Evolutionary conservation across 768 basidiomycete species (phyloP).

Genomic region (Russula sp.): DNA sequence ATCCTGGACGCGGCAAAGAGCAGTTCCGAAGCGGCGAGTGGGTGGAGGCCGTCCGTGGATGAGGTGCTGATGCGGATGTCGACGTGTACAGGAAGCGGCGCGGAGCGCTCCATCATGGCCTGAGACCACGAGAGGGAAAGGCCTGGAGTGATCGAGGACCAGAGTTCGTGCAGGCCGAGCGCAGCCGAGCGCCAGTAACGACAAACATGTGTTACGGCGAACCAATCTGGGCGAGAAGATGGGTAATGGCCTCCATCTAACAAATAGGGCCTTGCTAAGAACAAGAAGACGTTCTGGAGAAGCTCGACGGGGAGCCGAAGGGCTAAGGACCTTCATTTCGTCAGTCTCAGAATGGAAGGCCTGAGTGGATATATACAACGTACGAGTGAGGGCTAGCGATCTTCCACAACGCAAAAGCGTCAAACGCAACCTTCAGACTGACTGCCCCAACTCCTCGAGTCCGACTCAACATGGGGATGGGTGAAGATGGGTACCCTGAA

Average conservation of each 20-base stretch:
- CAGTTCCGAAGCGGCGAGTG: constrained; percentile 17
- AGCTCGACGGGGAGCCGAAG: constrained; percentile 9
- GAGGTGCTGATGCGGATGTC: constrained; percentile 11
- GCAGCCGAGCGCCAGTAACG: constrained; percentile 17
- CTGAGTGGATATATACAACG: not conserved
- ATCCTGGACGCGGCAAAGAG: constrained; percentile 17
- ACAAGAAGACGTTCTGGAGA: constrained; percentile 7
- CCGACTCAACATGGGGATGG: not conserved
- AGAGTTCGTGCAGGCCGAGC: constrained; percentile 17
- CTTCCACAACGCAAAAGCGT: not conserved
- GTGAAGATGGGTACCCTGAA: not conserved
- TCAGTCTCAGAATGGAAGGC: not conserved
- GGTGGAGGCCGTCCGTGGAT: constrained; percentile 11
- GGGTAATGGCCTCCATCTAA: not conserved
- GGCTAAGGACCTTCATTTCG: not conserved
- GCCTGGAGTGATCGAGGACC: constrained; percentile 13
- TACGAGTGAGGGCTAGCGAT: not conserved
- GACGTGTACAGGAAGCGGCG: constrained; percentile 11
- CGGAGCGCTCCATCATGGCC: constrained; percentile 18
- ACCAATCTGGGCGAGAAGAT: constrained; percentile 5
- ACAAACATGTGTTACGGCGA: constrained; percentile 14
- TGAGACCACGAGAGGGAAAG: constrained; percentile 17
- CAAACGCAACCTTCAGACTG: not conserved
- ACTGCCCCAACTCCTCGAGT: not conserved
- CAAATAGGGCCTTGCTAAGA: not conserved